phyloP scores from a whole-genome alignment of 2,329 filamentous ascomycete species.

The Xylariaceae sp. region DNA sequence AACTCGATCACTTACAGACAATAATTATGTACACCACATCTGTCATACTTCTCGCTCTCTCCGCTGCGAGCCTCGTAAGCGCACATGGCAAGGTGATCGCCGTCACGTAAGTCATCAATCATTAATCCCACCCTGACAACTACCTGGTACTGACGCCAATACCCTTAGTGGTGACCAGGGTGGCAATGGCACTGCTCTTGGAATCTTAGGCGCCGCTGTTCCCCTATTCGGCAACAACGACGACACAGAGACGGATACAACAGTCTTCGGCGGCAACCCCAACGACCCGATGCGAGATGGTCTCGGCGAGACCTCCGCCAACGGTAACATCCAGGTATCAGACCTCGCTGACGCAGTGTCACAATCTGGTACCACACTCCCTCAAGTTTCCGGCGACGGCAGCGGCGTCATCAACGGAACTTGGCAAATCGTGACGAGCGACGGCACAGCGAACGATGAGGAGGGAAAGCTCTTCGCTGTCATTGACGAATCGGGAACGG shows the following conservation, averaged over 20 bases:
- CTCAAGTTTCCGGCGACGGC: constrained; percentile 10
- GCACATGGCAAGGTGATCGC: constrained; percentile 11
- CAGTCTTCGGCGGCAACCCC: constrained; percentile 10
- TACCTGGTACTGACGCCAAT: constrained; percentile 1
- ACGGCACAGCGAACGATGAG: constrained; percentile 11
- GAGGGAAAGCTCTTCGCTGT: constrained; percentile 10
- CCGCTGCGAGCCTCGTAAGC: constrained; percentile 7
- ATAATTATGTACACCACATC: constrained; percentile 5
- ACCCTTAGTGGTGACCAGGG: constrained; percentile 8
- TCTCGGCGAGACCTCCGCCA: constrained; percentile 9
- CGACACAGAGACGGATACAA: constrained; percentile 9
- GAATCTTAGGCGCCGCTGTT: constrained; percentile 8
- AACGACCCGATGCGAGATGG: constrained; percentile 8
- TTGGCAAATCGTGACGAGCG: constrained; percentile 13
- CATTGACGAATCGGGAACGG: constrained; percentile 9
- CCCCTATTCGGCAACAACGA: constrained; percentile 9
- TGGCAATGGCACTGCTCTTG: constrained; percentile 11
- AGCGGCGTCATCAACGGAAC: constrained; percentile 5
- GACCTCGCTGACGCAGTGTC: constrained; percentile 8
- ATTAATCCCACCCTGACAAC: background rate
- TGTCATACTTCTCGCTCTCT: constrained; percentile 3
- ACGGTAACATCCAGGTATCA: constrained; percentile 6
- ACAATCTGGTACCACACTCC: constrained; percentile 5
- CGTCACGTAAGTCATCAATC: constrained; percentile 6
- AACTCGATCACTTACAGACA: background rate